Percentiles rank a stretch among this genome's conserved stretches.
Conservation (phyloP, 345 rosid genomes). For the Isatis tinctoria region DNA sequence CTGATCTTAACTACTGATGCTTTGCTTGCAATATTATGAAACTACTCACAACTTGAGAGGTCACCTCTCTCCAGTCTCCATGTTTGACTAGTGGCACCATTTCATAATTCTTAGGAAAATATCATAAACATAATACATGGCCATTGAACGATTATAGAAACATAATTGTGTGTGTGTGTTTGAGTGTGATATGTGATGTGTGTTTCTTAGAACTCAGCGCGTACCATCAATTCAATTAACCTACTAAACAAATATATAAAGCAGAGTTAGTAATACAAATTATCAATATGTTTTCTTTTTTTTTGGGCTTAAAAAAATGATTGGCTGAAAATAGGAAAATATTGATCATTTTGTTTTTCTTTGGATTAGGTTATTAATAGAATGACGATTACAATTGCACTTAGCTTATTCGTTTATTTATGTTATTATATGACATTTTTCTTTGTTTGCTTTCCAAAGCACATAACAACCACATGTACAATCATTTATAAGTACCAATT, state of each 20-base stretch:
- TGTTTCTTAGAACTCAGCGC: not conserved
- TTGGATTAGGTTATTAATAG: not conserved
- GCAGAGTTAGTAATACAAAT: not conserved
- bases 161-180: not conserved
- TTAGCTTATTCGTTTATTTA: not conserved
- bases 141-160: not conserved
- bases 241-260: not conserved
- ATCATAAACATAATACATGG: not conserved
- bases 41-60: not conserved
- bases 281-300: not conserved
- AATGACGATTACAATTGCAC: not conserved
- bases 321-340: not conserved
- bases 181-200: not conserved
- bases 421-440: not conserved
- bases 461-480: not conserved
- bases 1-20: not conserved
- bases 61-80: not conserved
- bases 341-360: not conserved
- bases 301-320: not conserved
- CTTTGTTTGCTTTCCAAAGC: not conserved
- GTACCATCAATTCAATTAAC: not conserved
- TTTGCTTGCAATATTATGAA: conserved; percentile 19
- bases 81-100: conserved; percentile 12
- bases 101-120: not conserved
- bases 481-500: not conserved